Evolutionary conservation across 2,329 filamentous ascomycete species (phyloP).

Genomic region (Fusarium marasasianum): DNA sequence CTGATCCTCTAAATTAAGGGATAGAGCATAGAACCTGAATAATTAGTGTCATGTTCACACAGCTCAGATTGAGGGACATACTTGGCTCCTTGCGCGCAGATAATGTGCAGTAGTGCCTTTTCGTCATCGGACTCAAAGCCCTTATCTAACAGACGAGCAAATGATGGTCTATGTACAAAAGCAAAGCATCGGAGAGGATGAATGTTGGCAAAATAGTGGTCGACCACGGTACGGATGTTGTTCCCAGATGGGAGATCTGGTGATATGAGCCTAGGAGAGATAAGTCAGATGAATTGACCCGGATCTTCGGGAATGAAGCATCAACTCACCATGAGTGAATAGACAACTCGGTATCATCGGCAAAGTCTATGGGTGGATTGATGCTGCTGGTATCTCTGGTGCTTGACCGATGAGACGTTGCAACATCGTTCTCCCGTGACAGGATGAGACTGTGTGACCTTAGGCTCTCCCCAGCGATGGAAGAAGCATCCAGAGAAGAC

Average conservation of each 20-base stretch:
- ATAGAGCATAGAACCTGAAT: constrained; percentile 49
- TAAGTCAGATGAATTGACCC: background rate
- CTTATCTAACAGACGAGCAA: constrained; percentile 51
- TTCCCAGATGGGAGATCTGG: constrained; percentile 46
- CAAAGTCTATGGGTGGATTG: constrained; percentile 37
- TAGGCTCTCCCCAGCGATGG: constrained; percentile 26
- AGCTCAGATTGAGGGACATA: constrained; percentile 22
- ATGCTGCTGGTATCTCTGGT: constrained; percentile 34
- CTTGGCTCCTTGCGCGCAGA: constrained; percentile 53
- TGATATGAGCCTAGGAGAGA: constrained; percentile 46
- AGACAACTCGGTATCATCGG: constrained; percentile 41
- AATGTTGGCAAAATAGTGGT: constrained; percentile 52
- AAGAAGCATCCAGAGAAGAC: constrained; percentile 31
- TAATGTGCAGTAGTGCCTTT: constrained; percentile 49
- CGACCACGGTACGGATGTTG: constrained; percentile 49
- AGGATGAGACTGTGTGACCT: constrained; percentile 40
- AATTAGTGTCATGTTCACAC: constrained; percentile 3
- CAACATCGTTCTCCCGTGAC: constrained; percentile 37
- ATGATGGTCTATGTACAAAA: constrained; percentile 53
- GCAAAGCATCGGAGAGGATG: constrained; percentile 54
- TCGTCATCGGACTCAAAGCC: constrained; percentile 50
- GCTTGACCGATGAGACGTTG: constrained; percentile 30
- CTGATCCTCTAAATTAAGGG: constrained; percentile 45
- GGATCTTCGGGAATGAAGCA: background rate
- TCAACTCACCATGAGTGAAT: constrained; percentile 39